Evolutionary conservation across 768 basidiomycete species (phyloP).

Genomic region (Naganishia vaughanmartiniae): DNA sequence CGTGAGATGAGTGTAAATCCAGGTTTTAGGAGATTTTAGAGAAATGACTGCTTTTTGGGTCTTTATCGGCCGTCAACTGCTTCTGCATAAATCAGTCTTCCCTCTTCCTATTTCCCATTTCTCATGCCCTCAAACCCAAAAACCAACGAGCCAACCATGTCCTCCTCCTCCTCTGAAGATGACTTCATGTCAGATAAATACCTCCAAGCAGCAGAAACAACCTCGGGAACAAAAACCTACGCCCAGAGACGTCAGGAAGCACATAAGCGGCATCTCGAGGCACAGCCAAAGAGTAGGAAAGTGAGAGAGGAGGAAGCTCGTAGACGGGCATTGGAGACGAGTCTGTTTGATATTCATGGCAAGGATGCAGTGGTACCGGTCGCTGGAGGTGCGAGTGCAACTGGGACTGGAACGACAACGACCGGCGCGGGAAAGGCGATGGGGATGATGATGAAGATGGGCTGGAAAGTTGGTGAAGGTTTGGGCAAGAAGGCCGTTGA

Average conservation of each 20-base stretch:
- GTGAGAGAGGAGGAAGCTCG: conserved; percentile 42
- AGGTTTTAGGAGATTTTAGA: too few relatives aligned
- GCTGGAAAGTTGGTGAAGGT: conserved; percentile 50
- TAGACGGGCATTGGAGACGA: conserved; percentile 41
- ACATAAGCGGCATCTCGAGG: conserved; percentile 26
- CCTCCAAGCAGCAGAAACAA: conserved; percentile 36
- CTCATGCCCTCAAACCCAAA: too few relatives aligned
- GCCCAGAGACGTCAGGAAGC: conserved; percentile 24
- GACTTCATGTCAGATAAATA: conserved; percentile 53
- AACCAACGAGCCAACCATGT: too few relatives aligned
- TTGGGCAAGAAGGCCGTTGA: conserved; percentile 40
- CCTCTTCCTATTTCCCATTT: not conserved
- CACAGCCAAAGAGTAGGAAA: conserved; percentile 20
- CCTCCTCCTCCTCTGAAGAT: conserved; percentile 45
- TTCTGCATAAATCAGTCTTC: not conserved
- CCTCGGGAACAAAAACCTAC: conserved; percentile 34
- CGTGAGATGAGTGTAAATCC: not conserved
- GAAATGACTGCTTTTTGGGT: too few relatives aligned
- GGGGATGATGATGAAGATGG: conserved; percentile 52
- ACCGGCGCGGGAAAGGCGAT: conserved; percentile 41
- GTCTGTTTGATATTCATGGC: conserved; percentile 39
- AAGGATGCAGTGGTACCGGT: not conserved
- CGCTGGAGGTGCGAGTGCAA: conserved; percentile 1
- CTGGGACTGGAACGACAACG: not conserved
- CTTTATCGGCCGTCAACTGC: too few relatives aligned